Conservation (phyloP, 2,329 filamentous ascomycete species). For the Cladophialophora bantiana region DNA sequence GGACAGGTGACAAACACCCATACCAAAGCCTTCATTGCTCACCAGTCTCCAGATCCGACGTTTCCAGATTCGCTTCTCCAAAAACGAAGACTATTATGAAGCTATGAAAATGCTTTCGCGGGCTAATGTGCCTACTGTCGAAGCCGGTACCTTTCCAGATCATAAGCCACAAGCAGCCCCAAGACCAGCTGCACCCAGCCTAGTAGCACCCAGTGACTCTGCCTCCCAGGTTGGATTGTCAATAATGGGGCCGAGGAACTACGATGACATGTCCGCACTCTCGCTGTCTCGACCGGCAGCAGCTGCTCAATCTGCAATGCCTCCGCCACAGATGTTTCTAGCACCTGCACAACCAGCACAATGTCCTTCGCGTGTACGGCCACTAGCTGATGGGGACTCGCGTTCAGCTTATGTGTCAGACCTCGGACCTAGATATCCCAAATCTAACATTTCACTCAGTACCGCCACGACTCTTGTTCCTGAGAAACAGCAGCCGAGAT, state of each 20-base stretch:
- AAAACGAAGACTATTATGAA: constrained; percentile 50
- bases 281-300: constrained; percentile 1
- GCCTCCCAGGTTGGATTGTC: constrained; percentile 28
- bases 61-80: constrained; percentile 55
- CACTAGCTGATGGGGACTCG: constrained; percentile 5
- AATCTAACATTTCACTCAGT: constrained; percentile 30
- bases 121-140: constrained; percentile 53
- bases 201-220: constrained; percentile 28
- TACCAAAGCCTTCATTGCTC: constrained; percentile 33
- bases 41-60: constrained; percentile 49
- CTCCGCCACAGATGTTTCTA: constrained; percentile 21
- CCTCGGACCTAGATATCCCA: constrained; percentile 3
- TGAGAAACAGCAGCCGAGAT: constrained; percentile 1
- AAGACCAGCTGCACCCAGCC: background rate
- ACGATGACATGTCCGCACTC: background rate
- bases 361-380: background rate
- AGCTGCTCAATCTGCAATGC: constrained; percentile 6
- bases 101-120: constrained; percentile 51
- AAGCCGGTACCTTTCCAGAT: constrained; percentile 45
- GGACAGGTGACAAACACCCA: constrained; percentile 42
- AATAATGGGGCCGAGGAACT: background rate
- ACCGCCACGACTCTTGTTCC: constrained; percentile 31
- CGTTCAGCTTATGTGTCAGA: background rate
- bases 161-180: constrained; percentile 28
- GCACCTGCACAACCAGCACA: constrained; percentile 2